Evolutionary conservation across 1,284 basidiomycete genomes (phyloP).

Genomic region (Melampsora larici-populina): DNA sequence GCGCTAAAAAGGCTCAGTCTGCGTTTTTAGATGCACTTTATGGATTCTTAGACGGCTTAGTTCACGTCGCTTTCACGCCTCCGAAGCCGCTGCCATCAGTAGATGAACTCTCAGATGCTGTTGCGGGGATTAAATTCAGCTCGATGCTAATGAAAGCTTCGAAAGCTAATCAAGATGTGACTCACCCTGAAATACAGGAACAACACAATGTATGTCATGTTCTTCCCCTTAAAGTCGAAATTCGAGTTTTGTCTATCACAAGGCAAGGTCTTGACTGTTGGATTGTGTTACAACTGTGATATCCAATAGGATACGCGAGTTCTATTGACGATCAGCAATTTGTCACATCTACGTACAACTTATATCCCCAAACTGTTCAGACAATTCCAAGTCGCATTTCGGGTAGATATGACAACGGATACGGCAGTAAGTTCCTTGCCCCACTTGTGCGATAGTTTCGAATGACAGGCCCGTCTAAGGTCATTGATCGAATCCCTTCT

Average conservation of each 20-base stretch:
- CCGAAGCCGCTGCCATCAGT: slow-evolving; percentile 2
- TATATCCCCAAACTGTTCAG: slow-evolving; percentile 75
- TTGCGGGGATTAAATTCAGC: slow-evolving; percentile 9
- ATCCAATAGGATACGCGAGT: slow-evolving; percentile 71
- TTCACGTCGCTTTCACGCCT: slow-evolving; percentile 70
- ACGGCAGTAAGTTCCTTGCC: slow-evolving; percentile 59
- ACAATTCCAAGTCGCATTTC: slow-evolving; percentile 75
- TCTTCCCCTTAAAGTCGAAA: too few relatives aligned
- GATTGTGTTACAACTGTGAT: neutral
- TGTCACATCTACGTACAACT: slow-evolving; percentile 68
- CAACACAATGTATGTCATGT: slow-evolving; percentile 27
- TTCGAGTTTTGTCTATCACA: too few relatives aligned
- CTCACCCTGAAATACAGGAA: slow-evolving; percentile 3
- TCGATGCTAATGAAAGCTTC: neutral
- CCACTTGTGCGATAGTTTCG: neutral
- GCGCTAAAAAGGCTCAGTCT: slow-evolving; percentile 69
- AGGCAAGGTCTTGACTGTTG: too few relatives aligned
- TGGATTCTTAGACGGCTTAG: slow-evolving; percentile 82
- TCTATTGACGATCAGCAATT: slow-evolving; percentile 83
- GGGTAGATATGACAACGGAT: slow-evolving; percentile 71
- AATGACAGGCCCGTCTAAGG: neutral
- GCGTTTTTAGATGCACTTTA: slow-evolving; percentile 85
- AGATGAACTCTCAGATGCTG: neutral
- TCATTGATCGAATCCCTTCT: slow-evolving; percentile 1
- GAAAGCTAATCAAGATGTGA: neutral